phyloP scores from a whole-genome alignment of 257 asterid genomes.

The Voacanga thouarsii region DNA sequence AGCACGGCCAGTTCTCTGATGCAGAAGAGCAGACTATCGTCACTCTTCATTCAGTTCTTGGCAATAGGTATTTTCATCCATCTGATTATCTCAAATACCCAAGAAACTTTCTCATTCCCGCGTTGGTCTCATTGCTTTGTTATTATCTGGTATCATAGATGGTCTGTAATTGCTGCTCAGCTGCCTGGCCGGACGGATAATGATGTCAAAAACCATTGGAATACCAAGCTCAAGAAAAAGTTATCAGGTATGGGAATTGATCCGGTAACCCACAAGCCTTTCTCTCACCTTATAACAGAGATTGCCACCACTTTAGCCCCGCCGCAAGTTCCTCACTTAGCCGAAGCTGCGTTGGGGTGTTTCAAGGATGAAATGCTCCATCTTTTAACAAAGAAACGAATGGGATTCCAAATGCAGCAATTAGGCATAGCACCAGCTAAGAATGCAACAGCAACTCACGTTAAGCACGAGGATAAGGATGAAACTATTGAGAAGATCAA shows the following conservation, averaged over 20 bases:
- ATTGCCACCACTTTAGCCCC: slow-evolving; percentile 83
- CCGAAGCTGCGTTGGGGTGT: slow-evolving; percentile 93
- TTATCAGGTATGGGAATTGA: slow-evolving; percentile 96
- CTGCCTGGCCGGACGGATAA: slow-evolving; percentile 93
- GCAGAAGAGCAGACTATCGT: slow-evolving; percentile 83
- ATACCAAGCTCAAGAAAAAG: slow-evolving; percentile 90
- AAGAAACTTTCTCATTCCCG: too few relatives aligned
- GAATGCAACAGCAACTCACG: slow-evolving; percentile 16
- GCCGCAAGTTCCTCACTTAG: slow-evolving; percentile 82
- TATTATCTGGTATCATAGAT: slow-evolving; percentile 33
- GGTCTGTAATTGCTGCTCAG: slow-evolving; percentile 93
- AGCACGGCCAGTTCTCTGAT: slow-evolving; percentile 92
- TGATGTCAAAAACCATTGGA: slow-evolving; percentile 95
- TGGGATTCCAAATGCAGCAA: slow-evolving; percentile 71
- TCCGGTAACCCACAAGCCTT: slow-evolving; percentile 94
- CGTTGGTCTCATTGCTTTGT: not conserved
- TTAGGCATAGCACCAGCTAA: slow-evolving; percentile 16
- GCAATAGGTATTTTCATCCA: slow-evolving; percentile 51
- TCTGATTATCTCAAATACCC: not conserved
- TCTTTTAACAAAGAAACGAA: slow-evolving; percentile 76
- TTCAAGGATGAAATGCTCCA: slow-evolving; percentile 98
- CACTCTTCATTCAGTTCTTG: slow-evolving; percentile 89
- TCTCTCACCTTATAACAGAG: slow-evolving; percentile 84
- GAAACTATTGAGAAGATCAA: slow-evolving; percentile 53
- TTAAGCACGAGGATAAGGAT: slow-evolving; percentile 51